These are phyloP conservation scores for Citrus unshiu DNA, from an alignment of 345 rosid genomes.

Conservation along the genomic window DNA sequence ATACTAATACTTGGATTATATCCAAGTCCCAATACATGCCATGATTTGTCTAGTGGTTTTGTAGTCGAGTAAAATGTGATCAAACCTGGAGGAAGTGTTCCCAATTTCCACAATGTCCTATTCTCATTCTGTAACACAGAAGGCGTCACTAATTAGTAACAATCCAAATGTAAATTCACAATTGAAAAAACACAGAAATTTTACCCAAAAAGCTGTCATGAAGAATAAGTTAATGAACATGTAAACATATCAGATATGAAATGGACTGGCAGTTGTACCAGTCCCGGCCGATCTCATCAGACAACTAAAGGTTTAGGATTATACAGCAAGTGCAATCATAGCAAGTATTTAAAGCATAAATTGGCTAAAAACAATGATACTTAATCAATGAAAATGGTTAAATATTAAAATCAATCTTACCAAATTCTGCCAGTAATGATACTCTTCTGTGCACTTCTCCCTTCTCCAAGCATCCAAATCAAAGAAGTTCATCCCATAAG, in stretches of 20 bases:
- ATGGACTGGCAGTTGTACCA: neutral
- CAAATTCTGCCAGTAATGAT: constrained; percentile 97
- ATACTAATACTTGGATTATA: constrained; percentile 90
- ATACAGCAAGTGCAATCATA: neutral
- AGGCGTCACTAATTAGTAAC: neutral
- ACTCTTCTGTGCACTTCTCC: constrained; percentile 97
- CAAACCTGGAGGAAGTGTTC: constrained; percentile 89
- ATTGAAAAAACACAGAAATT: neutral
- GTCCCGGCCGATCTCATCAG: neutral
- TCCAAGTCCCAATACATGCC: constrained; percentile 97
- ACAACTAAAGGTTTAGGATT: neutral
- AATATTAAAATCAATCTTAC: constrained; percentile 34
- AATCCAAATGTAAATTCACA: neutral
- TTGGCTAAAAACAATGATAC: neutral
- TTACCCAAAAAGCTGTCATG: neutral
- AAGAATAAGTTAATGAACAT: neutral
- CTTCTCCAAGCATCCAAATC: constrained; percentile 99
- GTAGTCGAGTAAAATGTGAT: constrained; percentile 95
- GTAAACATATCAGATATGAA: neutral
- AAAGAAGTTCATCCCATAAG: constrained; percentile 98
- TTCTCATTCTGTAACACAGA: constrained; percentile 77
- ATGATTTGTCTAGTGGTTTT: constrained; percentile 86
- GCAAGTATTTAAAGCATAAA: neutral
- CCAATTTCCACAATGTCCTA: constrained; percentile 88
- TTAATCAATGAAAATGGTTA: neutral